Evolutionary conservation across 2,329 filamentous ascomycete species (phyloP), one percentile per base, ranked within the genome.

Genomic region (Sporothrix protearum): DNA sequence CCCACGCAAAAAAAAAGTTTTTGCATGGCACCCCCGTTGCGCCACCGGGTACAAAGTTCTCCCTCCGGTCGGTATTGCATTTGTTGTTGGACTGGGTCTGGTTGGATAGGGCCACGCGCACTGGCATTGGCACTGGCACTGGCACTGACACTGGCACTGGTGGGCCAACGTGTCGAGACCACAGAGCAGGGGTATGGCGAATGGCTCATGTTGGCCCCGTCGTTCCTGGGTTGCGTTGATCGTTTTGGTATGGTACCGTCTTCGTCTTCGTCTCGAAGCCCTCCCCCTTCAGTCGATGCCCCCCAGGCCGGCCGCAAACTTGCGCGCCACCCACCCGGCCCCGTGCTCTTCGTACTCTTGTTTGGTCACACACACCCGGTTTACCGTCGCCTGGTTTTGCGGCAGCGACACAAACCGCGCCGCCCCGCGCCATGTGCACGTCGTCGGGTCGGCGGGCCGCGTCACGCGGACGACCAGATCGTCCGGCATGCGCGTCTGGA

Each of bases 281-380:
- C 16, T 6, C 28, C 16, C 14, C 16, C 2, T 45, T 59, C 68
- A 71, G 22, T 77, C 77, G 3, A 76, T 73, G 0, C 55, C 64
- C 25, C 68, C 77, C 39, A 81, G 72, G 0, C 83, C 82, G 9
- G 78, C 75, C 0, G 83, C 83, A 78, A 97, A 96, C 77, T 88
- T 92, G 76, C 88, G 89, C 36, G 88, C 88, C 30, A 92, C 85
- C 92, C 92, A 95, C 1, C 82, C 83, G 71, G 87, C 88, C 9
- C 96, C 96, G 77, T 94, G 82, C 80, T 99, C 96, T 68, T 96
- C 89, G 79, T 99, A 99, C 78, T 99, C 93, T 73, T 92, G 87
- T 78, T 92, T 93, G 0, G 92, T 96, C n/a, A 97, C 92, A 1
- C 89, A 86, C 14, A 94, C 81, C 66, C 86, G 85, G 74, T 89